These are phyloP conservation scores for Verticillium zaregamsianum DNA, from an alignment of 2,329 filamentous ascomycete genomes.

Conservation along the genomic window DNA sequence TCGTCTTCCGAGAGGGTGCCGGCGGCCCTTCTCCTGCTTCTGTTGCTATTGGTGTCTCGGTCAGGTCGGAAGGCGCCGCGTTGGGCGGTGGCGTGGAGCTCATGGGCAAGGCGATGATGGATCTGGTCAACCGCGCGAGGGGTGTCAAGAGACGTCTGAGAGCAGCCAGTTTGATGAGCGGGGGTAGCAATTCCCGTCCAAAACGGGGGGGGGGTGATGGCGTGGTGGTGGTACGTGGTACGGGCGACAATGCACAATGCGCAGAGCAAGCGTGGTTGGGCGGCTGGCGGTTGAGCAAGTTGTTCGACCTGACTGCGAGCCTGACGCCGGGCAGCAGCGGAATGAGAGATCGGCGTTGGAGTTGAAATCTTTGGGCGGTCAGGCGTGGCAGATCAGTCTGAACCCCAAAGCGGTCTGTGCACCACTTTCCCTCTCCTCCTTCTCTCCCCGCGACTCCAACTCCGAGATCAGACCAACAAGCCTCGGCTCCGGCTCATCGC, in stretches of 20 bases:
- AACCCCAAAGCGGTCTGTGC: neutral
- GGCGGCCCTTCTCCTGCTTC: neutral
- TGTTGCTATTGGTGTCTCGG: neutral
- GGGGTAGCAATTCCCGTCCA: neutral
- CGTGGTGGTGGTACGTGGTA: no score
- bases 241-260: no score
- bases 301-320: neutral
- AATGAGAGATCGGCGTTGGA: neutral
- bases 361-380: conserved; percentile 22
- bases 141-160: conserved; percentile 5
- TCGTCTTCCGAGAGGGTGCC: neutral
- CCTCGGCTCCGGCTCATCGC: neutral
- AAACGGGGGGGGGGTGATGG: neutral
- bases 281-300: neutral
- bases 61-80: neutral
- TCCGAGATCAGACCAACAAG: neutral
- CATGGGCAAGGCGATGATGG: conserved; percentile 4
- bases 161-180: conserved; percentile 7
- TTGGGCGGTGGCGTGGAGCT: neutral
- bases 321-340: neutral
- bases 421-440: neutral
- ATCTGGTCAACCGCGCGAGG: conserved; percentile 6
- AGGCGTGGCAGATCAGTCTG: conserved; percentile 16
- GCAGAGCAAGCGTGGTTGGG: no score
- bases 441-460: neutral